Conservation (phyloP, 1,284 basidiomycete genomes). For the Pseudozyma pruni region DNA sequence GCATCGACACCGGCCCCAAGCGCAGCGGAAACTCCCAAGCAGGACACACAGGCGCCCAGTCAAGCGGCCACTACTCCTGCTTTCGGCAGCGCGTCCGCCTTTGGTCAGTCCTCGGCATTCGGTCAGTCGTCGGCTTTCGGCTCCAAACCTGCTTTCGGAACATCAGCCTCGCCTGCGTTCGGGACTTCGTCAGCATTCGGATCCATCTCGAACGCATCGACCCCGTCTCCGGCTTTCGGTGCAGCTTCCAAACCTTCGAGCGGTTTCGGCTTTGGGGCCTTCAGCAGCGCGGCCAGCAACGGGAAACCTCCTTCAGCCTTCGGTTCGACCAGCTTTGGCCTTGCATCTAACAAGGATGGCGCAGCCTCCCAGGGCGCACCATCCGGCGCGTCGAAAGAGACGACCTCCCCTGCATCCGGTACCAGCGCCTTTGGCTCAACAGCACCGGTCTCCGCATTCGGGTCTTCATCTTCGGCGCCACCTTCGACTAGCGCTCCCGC, state of each 20-base stretch:
- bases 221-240: constrained; percentile 32
- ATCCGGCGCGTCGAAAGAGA: constrained; percentile 29
- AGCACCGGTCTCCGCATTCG: constrained; percentile 30
- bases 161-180: constrained; percentile 45
- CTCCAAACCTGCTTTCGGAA: constrained; percentile 46
- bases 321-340: constrained; percentile 48
- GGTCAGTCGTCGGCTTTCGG: constrained; percentile 33
- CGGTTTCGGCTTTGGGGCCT: constrained; percentile 47
- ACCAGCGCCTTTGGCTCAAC: constrained; percentile 20
- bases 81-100: constrained; percentile 29
- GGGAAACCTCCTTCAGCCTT: constrained; percentile 33
- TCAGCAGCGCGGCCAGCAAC: constrained; percentile 32
- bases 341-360: constrained; percentile 25
- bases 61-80: constrained; percentile 18
- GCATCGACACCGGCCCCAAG: constrained; percentile 9
- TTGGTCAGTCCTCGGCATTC: constrained; percentile 35
- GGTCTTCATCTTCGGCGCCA: constrained; percentile 14
- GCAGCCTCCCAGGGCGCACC: constrained; percentile 19
- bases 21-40: not conserved
- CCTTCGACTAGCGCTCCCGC: constrained; percentile 1
- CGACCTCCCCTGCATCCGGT: constrained; percentile 14
- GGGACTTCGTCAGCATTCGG: constrained; percentile 45
- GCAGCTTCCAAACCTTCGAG: constrained; percentile 26
- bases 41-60: constrained; percentile 4
- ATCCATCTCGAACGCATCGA: constrained; percentile 12